A percentile compares a stretch with the other conserved stretches of the same genome.
phyloP scores from a whole-genome alignment of 1,139 yeast species.

The Protomyces pachydermus region DNA sequence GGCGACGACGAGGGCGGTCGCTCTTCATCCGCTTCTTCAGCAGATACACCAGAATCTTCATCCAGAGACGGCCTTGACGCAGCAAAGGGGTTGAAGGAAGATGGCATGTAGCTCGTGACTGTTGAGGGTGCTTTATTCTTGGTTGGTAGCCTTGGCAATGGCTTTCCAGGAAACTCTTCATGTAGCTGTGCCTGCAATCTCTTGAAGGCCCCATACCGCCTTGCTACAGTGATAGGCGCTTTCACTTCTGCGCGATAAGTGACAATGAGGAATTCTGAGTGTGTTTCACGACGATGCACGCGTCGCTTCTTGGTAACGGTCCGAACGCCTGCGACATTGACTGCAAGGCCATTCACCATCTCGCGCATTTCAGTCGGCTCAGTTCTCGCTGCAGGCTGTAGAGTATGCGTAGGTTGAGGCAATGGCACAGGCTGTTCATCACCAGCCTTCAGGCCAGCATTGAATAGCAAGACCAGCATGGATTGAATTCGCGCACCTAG shows the following conservation, averaged over 20 bases:
- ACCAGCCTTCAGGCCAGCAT: slow-evolving; percentile 66
- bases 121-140: slow-evolving; percentile 44
- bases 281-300: slow-evolving; percentile 31
- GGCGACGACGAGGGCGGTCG: neutral
- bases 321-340: slow-evolving; percentile 63
- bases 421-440: slow-evolving; percentile 23
- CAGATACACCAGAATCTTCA: slow-evolving; percentile 19
- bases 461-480: slow-evolving; percentile 61
- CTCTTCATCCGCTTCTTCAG: slow-evolving; percentile 12
- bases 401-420: slow-evolving; percentile 40
- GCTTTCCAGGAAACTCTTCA: slow-evolving; percentile 62
- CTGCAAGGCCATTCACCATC: slow-evolving; percentile 50
- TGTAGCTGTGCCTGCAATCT: slow-evolving; percentile 50
- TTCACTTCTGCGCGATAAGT: slow-evolving; percentile 33
- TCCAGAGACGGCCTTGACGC: neutral
- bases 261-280: slow-evolving; percentile 39
- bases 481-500: slow-evolving; percentile 57
- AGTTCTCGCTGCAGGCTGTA: slow-evolving; percentile 39
- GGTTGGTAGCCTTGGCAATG: slow-evolving; percentile 60
- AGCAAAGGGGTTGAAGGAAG: slow-evolving; percentile 1
- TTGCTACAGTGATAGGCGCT: slow-evolving; percentile 47
- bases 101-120: slow-evolving; percentile 18
- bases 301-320: slow-evolving; percentile 29
- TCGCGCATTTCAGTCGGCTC: slow-evolving; percentile 33
- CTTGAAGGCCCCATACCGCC: slow-evolving; percentile 64